Evolutionary conservation across 1,139 yeast genomes (phyloP), one percentile per base, ranked within the genome.

Genomic region (Kodamaea plutei): DNA sequence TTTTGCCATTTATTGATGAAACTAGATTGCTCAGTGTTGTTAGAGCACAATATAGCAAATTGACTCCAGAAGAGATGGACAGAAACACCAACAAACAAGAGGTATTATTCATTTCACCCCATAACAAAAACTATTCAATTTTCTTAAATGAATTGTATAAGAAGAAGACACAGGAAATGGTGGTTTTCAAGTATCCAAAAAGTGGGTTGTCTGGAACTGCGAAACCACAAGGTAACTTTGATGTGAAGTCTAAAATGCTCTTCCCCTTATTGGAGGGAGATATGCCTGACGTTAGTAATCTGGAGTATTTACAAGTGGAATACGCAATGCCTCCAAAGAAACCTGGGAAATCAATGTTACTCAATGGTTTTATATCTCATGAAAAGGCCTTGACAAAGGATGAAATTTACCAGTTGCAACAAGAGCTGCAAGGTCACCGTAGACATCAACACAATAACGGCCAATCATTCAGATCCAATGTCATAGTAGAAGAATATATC

Each of bases 1-100:
- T 89, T 28, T 62, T 89, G 36, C 96, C 97, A 0, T 89, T 89
- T 44, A 89, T 89, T 47, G 96, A 89, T 47, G 95, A 85, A 47
- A 55, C 56, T n/a, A 65, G 95, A 45, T 64, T 89, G 29, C 58
- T 88, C 34, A 59, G 61, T 8, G 80, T 79, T 2, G 94, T 88
- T 3, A 72, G 74, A 31, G 73, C 61, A 2, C 78, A 81, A 37
- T 89, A 89, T 51, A 61, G 69, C 2, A 58, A 66, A 23, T 64
- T 89, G 29, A 72, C 88, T 0, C 83, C 74, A 2, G 79, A 68
- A n/a, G 97, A 89, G 48, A 61, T 47, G 15, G 65, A 71, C 15
- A 68, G 96, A 54, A 89, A 89, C 46, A 75, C 79, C 8, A 66
- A 76, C 43, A 79, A 77, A 44, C 58, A 70, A 21, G 87, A 82